A percentile compares a stretch with the other conserved stretches of the same genome.
These are phyloP conservation scores for Mycena olivaceomarginata DNA, from an alignment of 768 basidiomycete species.

Conservation along the genomic window DNA sequence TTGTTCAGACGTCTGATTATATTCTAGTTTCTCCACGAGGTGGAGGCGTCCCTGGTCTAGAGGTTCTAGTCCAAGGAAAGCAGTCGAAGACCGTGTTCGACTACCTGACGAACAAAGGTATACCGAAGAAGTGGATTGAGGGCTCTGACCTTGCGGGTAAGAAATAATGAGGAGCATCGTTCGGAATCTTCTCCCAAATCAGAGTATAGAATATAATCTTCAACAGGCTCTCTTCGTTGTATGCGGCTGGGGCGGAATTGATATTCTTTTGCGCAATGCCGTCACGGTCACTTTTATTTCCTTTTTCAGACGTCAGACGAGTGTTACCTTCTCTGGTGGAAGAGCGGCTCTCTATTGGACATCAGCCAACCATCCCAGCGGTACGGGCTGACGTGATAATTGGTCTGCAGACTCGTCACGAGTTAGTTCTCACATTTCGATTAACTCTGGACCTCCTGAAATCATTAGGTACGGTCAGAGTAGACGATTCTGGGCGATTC, in stretches of 20 bases:
- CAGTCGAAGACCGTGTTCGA: constrained; percentile 82
- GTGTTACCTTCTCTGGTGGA: not conserved
- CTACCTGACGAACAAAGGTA: constrained; percentile 79
- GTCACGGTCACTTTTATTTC: constrained; percentile 19
- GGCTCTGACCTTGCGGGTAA: constrained; percentile 45
- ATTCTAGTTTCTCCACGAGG: constrained; percentile 75
- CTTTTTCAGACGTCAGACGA: not conserved
- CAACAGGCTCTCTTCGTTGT: not conserved
- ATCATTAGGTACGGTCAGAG: not conserved
- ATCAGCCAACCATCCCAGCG: not conserved
- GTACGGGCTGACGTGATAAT: not conserved
- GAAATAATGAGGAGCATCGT: constrained; percentile 15
- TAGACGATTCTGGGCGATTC: no score
- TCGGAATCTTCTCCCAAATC: not conserved
- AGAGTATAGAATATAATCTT: not conserved
- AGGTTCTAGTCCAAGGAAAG: constrained; percentile 92
- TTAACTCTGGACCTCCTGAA: constrained; percentile 4
- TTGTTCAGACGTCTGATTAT: not conserved
- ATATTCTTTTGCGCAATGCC: not conserved
- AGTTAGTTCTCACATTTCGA: not conserved
- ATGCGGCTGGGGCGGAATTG: not conserved
- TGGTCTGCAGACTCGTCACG: constrained; percentile 26
- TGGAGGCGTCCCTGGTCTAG: constrained; percentile 75
- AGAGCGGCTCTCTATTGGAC: not conserved
- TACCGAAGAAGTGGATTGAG: constrained; percentile 91